Evolutionary conservation across 2,329 filamentous ascomycete genomes (phyloP).

Genomic region (Cephalotrichum gorgonifer): DNA sequence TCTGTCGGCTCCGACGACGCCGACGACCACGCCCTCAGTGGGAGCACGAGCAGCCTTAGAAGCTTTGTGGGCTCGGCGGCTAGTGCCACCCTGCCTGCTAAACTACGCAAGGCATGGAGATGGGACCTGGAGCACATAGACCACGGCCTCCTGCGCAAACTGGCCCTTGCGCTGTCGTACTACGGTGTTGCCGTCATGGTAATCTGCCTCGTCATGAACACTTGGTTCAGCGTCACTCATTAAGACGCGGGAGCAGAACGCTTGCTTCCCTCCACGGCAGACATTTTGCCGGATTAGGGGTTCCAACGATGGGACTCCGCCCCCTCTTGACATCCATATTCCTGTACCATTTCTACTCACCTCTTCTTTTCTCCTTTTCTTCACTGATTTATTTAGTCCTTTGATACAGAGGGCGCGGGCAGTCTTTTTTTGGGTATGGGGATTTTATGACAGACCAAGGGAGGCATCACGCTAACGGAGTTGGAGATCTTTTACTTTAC

Average conservation of each 20-base stretch:
- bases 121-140: conserved; percentile 55
- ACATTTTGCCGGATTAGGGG: neutral
- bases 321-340: neutral
- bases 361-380: neutral
- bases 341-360: neutral
- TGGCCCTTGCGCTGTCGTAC: conserved; percentile 64
- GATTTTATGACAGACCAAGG: too few species aligned
- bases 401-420: too few species aligned
- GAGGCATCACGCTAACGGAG: too few species aligned
- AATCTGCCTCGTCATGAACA: conserved; percentile 76
- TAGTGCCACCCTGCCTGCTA: conserved; percentile 16
- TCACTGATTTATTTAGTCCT: neutral
- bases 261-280: neutral
- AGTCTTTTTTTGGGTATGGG: neutral
- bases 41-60: conserved; percentile 33
- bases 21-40: conserved; percentile 30
- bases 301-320: neutral
- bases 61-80: conserved; percentile 27
- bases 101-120: conserved; percentile 25
- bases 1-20: conserved; percentile 46
- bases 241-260: conserved; percentile 19
- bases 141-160: conserved; percentile 54
- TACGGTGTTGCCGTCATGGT: conserved; percentile 88
- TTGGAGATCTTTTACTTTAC: too few species aligned
- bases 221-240: conserved; percentile 62